Evolutionary conservation across 306 rosid genomes (phyloP), one percentile per base, ranked within the genome.

Genomic region (Begonia fuchsioides): DNA sequence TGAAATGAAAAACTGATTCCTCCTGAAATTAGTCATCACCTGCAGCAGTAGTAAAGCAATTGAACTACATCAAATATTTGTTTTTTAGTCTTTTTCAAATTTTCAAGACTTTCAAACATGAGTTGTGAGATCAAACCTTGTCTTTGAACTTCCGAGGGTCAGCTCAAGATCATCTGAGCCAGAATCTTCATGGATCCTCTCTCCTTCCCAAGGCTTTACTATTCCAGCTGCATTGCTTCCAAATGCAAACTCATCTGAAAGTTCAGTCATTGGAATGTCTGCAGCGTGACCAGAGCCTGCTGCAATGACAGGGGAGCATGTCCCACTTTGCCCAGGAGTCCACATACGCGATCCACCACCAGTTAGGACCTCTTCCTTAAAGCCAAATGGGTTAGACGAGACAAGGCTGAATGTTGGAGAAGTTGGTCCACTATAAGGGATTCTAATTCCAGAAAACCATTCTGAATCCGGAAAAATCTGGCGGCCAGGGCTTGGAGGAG

Each of bases 301-400:
- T 11, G 87, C 87, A 46, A 87, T 44, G 59, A 79, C 88, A n/a
- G 94, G 88, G 57, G 96, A 87, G 61, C 94, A 83, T 32, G 96
- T 78, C 62, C 93, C 94, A 54, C 96, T 87, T 64, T 76, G 93
- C 38, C 93, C 94, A 32, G 94, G 96, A 51, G 87, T 77, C 87
- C 94, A 83, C 94, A 77, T 75, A 50, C 72, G 71, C 52, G 93
- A 83, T 14, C 92, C 82, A 32, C 76, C 64, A 50, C 79, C 81
- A 45, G 68, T 64, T 54, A 59, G 56, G 52, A 66, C 73, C 53
- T 83, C 87, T 15, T 87, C 96, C 60, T 66, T 77, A 58, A 83
- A 71, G 48, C 84, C 94, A 69, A 87, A 77, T 19, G 94, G 96
- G 60, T 87, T 83, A 3, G 87, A 46, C 49, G 93, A 60, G 39